Base-by-base conservation (phyloP, 31 red algal species). In the Porphyra umbilicalis region DNA sequence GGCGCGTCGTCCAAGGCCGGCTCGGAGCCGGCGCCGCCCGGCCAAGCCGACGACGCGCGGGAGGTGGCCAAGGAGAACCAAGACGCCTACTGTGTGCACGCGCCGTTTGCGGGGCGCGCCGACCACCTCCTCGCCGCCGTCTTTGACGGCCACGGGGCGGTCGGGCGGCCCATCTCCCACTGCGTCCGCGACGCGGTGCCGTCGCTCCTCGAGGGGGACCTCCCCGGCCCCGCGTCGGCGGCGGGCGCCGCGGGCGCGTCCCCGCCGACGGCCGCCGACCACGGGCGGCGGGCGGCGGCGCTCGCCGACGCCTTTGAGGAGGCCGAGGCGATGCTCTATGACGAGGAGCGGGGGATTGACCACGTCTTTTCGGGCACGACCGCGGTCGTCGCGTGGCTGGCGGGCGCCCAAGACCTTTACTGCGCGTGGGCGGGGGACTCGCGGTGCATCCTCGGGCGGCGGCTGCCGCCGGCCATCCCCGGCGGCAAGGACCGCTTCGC, bases 381-480 rank as follows among this genome's bases (percentile, higher is more conserved):
- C 1, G 91, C 90, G 5, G 92, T 93, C 4, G 82, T 81, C 74
- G 68, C 83, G 14, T 91, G 84, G 85, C 20, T 97, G 14, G 80
- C 35, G 29, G 85, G 86, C 37, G 81, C 35, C 34, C 75, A 83
- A 77, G 77, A 92, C 39, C 78, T 97, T 32, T 94, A 86, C 76
- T 78, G 79, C n/a, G 89, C 92, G 29, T 94, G 89, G 86, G 91
- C 82, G n/a, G 95, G 95, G 32, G 95, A 97, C 78, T 97, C 95
- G 75, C 46, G 95, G 4, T 81, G 78, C 30, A 79, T 97, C 20
- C n/a, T 97, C 35, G 93, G 93, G 30, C 67, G 82, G 35, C 35
- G 57, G 18, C 71, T 32, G 71, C 36, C 13, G 78, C 81, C 32
- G 42, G 78, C 35, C 35, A 79, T 35, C 35, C 32, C 32, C 33